Conservation (phyloP, 1,284 basidiomycete genomes). For the Ceratobasidium theobromae region DNA sequence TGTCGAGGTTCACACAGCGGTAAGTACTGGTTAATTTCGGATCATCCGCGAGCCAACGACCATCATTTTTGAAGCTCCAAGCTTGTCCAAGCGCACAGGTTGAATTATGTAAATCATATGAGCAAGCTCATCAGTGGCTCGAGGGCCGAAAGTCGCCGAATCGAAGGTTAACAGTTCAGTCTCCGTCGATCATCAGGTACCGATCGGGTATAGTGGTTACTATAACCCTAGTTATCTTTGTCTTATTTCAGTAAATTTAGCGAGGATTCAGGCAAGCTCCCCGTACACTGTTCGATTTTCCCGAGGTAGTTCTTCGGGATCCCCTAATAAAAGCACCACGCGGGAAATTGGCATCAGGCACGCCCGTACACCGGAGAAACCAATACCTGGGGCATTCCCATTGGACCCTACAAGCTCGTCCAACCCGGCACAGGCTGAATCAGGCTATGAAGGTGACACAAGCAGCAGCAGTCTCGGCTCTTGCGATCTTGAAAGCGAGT, state of each 20-base stretch:
- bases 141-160: not conserved
- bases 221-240: no score
- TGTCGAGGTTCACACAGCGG: not conserved
- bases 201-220: no score
- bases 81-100: not conserved
- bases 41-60: not conserved
- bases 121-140: not conserved
- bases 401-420: not conserved
- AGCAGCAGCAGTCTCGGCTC: not conserved
- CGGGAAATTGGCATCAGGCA: no score
- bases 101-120: not conserved
- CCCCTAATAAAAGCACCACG: no score
- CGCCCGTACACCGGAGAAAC: no score
- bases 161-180: no score
- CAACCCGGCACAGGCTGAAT: no score
- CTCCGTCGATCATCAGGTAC: not conserved
- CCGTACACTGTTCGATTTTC: no score
- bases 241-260: no score
- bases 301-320: no score
- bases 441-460: not conserved
- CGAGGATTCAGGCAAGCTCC: no score
- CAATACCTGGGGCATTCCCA: conserved; percentile 14
- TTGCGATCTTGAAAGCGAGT: no score
- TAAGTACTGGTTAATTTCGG: not conserved
- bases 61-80: not conserved